phyloP scores from a whole-genome alignment of 495 filamentous ascomycete genomes.

The Coniosporium apollinis region DNA sequence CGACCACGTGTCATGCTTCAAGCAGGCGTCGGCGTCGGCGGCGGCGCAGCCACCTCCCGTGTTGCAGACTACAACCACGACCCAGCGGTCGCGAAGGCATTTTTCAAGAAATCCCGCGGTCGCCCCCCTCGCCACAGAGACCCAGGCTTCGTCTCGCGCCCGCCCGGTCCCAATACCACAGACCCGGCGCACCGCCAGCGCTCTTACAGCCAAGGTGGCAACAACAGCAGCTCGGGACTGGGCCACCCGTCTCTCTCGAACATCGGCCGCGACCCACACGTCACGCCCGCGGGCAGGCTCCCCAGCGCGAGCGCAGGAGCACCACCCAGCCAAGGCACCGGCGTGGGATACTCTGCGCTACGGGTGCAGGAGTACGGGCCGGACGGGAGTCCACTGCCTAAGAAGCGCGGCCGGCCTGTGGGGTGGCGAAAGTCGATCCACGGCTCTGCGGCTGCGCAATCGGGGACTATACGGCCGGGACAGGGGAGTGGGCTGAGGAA shows the following conservation, averaged over 20 bases:
- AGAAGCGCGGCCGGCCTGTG: constrained; percentile 25
- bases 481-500: too few species aligned
- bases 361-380: constrained; percentile 5
- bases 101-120: background rate
- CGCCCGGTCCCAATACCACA: too few species aligned
- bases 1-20: constrained; percentile 1
- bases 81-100: too few species aligned
- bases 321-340: constrained; percentile 3
- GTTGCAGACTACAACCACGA: background rate
- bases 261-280: too few species aligned
- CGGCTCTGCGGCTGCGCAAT: constrained; percentile 9
- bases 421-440: constrained; percentile 25
- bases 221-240: too few species aligned
- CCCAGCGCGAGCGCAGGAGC: background rate
- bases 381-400: constrained; percentile 16
- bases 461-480: too few species aligned
- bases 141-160: too few species aligned
- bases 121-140: background rate
- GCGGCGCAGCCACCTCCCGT: background rate
- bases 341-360: constrained; percentile 19
- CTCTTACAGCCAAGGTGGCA: too few species aligned
- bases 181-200: too few species aligned
- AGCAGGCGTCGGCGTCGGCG: constrained; percentile 5
- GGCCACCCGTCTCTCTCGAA: too few species aligned
- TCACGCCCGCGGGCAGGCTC: background rate